Base-by-base conservation (phyloP, 1,284 basidiomycete species). In the Cutaneotrichosporon cavernicola region DNA sequence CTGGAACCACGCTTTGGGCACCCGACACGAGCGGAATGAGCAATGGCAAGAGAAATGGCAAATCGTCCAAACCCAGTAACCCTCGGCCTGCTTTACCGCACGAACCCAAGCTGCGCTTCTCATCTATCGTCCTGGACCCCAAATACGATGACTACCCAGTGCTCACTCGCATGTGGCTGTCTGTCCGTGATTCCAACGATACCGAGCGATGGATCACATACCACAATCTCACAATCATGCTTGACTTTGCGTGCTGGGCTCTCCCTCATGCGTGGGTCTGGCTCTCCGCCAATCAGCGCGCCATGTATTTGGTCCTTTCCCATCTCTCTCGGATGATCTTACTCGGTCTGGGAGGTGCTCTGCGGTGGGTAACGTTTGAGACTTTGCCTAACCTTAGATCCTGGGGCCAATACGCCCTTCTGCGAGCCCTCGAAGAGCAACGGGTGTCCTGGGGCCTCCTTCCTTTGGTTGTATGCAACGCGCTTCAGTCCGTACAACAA, bases 61-160 rank as follows among this genome's bases (percentile, higher is more conserved):
- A 26, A 10, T 14, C 10, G 38, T 1, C 38, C 38, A 40, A 40
- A 16, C 13, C 16, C 38, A 40, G 38, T 14, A 30, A 51, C 50
- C 50, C 50, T 18, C 50, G 50, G 26, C 26, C 26, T 7, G 14
- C 26, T 5, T 7, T 30, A 5, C 50, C 50, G 22, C 14, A 51
- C 50, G 30, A 51, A n/a, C 50, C 50, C 26, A 31, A 26, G 30
- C 50, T 51, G 2, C 53, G 32, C 34, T 55, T 55, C 22, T 31
- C 53, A 14, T 38, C 53, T 5, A 3, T 51, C 58, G 31, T 16
- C 8, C 14, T 55, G 11, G 16, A 36, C 18, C 3, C 55, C 26
- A 21, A 69, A 84, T 80, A 26, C 89, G 78, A 90, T 89, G 2
- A 87, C 90, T 65, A 85, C 92, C 49, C 91, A 89, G 78, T 90